These are phyloP conservation scores for Priceomyces melissophilus DNA, from an alignment of 805 yeast species.

Conservation along the genomic window DNA sequence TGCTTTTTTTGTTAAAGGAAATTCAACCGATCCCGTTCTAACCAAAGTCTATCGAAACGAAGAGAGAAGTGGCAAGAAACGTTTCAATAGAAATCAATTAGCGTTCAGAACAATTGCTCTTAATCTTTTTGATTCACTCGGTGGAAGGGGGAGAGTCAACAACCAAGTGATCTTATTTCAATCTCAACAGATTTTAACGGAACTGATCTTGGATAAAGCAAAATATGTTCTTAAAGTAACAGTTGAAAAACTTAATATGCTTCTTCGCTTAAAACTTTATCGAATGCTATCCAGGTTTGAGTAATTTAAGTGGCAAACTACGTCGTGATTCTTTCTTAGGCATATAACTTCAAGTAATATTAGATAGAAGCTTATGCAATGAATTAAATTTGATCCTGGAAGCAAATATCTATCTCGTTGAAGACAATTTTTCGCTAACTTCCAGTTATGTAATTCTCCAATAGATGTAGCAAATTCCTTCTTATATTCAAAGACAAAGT, in stretches of 20 bases:
- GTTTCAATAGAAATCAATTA: constrained; percentile 24
- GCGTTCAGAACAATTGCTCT: constrained; percentile 2
- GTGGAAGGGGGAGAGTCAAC: constrained; percentile 37
- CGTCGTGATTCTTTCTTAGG: constrained; percentile 46
- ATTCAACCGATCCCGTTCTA: constrained; percentile 9
- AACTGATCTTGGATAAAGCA: constrained; percentile 13
- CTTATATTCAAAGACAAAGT: too few species aligned
- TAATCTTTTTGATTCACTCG: constrained; percentile 17
- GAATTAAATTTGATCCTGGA: background rate
- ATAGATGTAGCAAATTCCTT: too few species aligned
- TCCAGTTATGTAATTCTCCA: too few species aligned
- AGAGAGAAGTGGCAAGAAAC: constrained; percentile 50
- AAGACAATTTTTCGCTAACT: too few species aligned
- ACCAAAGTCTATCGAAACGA: constrained; percentile 32
- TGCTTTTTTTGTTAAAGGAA: constrained; percentile 3
- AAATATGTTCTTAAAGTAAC: too few species aligned
- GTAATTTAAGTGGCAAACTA: constrained; percentile 25
- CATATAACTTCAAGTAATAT: constrained; percentile 26
- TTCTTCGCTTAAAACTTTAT: background rate
- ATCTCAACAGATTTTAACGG: constrained; percentile 16
- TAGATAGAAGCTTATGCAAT: constrained; percentile 7
- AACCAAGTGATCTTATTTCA: constrained; percentile 26
- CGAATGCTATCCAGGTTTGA: constrained; percentile 44
- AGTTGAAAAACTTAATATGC: background rate
- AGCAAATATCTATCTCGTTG: too few species aligned